Conservation (phyloP, 257 asterid species). For the Penstemon davidsonii region DNA sequence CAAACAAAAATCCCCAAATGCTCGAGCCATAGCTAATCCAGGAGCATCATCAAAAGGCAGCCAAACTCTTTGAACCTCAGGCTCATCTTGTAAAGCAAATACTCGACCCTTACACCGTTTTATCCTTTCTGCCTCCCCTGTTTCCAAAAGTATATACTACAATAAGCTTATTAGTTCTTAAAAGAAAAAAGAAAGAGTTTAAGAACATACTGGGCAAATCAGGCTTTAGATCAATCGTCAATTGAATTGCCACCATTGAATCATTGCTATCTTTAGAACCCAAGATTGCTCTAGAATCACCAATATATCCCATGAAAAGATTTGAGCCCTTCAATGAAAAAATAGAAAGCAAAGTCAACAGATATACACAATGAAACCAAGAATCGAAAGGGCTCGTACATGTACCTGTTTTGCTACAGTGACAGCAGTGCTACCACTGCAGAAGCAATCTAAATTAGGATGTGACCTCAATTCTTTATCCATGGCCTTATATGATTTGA, state of each 20-base stretch:
- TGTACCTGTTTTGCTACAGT: constrained; percentile 79
- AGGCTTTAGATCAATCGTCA: constrained; percentile 98
- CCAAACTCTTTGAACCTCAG: constrained; percentile 98
- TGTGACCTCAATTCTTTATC: constrained; percentile 90
- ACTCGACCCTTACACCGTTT: constrained; percentile 94
- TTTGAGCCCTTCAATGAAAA: constrained; percentile 62
- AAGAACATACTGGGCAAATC: constrained; percentile 77
- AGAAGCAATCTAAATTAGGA: constrained; percentile 89
- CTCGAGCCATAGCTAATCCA: constrained; percentile 98
- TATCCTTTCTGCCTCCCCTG: constrained; percentile 98
- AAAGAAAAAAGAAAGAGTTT: neutral
- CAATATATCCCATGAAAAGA: constrained; percentile 85
- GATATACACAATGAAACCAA: neutral
- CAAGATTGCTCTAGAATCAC: constrained; percentile 94
- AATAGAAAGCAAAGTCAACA: constrained; percentile 15
- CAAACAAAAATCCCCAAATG: constrained; percentile 97
- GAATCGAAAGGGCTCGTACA: neutral
- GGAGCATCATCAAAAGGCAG: constrained; percentile 98
- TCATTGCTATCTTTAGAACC: constrained; percentile 79
- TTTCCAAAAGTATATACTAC: neutral
- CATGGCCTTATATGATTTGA: constrained; percentile 86
- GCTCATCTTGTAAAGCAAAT: constrained; percentile 96
- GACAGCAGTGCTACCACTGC: constrained; percentile 99
- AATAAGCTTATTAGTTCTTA: constrained; percentile 4
- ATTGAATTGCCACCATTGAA: constrained; percentile 74